A percentile compares a stretch with the other conserved stretches of the same genome.
phyloP scores from a whole-genome alignment of 345 rosid genomes.

The Alliaria petiolata region DNA sequence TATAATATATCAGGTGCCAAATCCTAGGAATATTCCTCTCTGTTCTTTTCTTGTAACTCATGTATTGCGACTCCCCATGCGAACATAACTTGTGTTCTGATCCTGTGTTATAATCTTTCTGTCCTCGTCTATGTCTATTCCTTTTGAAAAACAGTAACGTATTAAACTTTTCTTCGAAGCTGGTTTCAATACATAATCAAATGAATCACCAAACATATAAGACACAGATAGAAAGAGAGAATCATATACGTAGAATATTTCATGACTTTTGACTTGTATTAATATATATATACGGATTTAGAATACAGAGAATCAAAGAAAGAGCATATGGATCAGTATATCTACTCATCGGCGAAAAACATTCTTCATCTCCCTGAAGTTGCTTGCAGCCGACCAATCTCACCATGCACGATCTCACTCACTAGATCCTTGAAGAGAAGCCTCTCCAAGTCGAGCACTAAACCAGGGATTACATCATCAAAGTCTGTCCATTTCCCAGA shows the following conservation, averaged over 20 bases:
- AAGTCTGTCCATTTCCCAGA: conserved; percentile 61
- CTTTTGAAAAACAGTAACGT: too few relatives aligned
- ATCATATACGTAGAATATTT: background rate
- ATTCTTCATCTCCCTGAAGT: conserved; percentile 43
- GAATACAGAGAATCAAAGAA: background rate
- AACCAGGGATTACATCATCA: conserved; percentile 39
- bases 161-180: too few relatives aligned
- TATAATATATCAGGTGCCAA: too few relatives aligned
- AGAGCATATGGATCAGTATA: background rate
- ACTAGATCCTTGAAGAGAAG: conserved; percentile 80
- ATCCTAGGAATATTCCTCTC: too few relatives aligned
- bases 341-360: conserved; percentile 41
- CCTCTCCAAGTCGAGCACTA: conserved; percentile 70
- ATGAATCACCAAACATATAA: too few relatives aligned
- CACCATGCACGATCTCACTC: conserved; percentile 65
- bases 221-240: background rate
- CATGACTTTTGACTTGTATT: background rate
- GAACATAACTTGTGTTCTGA: too few relatives aligned
- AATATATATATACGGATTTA: background rate
- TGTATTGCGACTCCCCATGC: too few relatives aligned
- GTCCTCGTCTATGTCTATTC: too few relatives aligned
- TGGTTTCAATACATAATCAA: too few relatives aligned
- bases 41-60: too few relatives aligned
- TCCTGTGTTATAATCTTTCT: too few relatives aligned
- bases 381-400: conserved; percentile 35